Evolutionary conservation across 2,329 filamentous ascomycete species (phyloP).

Genomic region (Mycosphaerella arachidis): DNA sequence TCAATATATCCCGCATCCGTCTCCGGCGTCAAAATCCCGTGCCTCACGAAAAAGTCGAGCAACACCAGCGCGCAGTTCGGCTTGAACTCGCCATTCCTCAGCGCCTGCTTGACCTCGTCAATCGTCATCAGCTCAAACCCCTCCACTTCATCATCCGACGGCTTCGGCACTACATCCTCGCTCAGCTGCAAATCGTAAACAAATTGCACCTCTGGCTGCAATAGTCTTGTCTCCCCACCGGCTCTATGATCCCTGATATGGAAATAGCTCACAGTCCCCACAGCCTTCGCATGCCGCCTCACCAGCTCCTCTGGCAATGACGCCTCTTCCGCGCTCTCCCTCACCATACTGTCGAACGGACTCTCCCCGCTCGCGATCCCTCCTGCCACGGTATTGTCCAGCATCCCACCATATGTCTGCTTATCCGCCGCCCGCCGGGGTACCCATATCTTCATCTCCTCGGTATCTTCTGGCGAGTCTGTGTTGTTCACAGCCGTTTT

Average conservation of each 20-base stretch:
- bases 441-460: conserved; percentile 75
- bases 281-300: conserved; percentile 52
- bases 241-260: conserved; percentile 71
- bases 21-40: conserved; percentile 71
- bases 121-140: conserved; percentile 74
- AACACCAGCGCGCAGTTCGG: conserved; percentile 83
- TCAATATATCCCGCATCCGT: conserved; percentile 75
- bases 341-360: conserved; percentile 74
- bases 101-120: conserved; percentile 65
- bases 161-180: conserved; percentile 62
- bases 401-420: conserved; percentile 81
- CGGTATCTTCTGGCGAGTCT: conserved; percentile 21
- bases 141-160: conserved; percentile 85
- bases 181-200: conserved; percentile 83
- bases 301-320: conserved; percentile 68
- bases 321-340: conserved; percentile 87
- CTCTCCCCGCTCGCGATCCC: conserved; percentile 76
- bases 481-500: conserved; percentile 37
- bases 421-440: conserved; percentile 71
- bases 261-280: conserved; percentile 77
- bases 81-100: conserved; percentile 77
- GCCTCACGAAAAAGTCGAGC: conserved; percentile 84
- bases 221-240: conserved; percentile 72
- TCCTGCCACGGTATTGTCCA: conserved; percentile 91
- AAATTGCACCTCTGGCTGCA: conserved; percentile 90